These are phyloP conservation scores for Takakia lepidozioides DNA, from an alignment of 225 moss, liverwort and hornwort species.

Conservation along the genomic window DNA sequence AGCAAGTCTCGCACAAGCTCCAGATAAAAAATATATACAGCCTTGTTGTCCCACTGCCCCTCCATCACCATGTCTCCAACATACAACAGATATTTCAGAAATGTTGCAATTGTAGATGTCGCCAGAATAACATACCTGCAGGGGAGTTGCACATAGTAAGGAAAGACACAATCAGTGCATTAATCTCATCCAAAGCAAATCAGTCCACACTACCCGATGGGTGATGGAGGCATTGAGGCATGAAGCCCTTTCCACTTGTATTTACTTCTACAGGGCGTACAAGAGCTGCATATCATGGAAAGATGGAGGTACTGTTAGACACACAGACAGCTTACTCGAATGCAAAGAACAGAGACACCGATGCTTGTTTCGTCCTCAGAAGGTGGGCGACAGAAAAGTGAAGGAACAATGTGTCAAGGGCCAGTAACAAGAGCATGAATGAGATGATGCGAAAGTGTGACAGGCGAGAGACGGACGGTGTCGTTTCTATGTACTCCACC, in stretches of 20 bases:
- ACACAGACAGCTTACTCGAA: slow-evolving; percentile 69
- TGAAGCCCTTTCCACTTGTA: too few relatives aligned
- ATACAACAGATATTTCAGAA: slow-evolving; percentile 73
- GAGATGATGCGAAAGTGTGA: slow-evolving; percentile 95
- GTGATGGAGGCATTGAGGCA: too few relatives aligned
- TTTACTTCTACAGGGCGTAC: too few relatives aligned
- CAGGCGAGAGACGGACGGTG: slow-evolving; percentile 94
- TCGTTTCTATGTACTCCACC: slow-evolving; percentile 99
- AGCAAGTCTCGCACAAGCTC: slow-evolving; percentile 90
- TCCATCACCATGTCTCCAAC: slow-evolving; percentile 73
- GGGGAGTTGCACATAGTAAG: too few relatives aligned
- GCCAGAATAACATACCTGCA: slow-evolving; percentile 75
- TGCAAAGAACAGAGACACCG: slow-evolving; percentile 94
- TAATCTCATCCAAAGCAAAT: too few relatives aligned
- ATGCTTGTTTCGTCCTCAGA: slow-evolving; percentile 65
- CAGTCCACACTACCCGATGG: too few relatives aligned
- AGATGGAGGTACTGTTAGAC: too few relatives aligned
- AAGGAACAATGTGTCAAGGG: slow-evolving; percentile 80
- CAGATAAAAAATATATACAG: slow-evolving; percentile 81
- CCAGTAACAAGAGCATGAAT: slow-evolving; percentile 87
- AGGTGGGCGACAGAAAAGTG: slow-evolving; percentile 78
- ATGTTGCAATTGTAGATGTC: slow-evolving; percentile 60
- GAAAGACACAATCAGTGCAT: too few relatives aligned
- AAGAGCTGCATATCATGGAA: too few relatives aligned
- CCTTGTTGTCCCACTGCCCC: slow-evolving; percentile 72